Percentiles rank a stretch among this genome's conserved stretches.
These are phyloP conservation scores for Cutaneotrichosporon curvatum DNA, from an alignment of 1,284 basidiomycete genomes.

Conservation along the genomic window DNA sequence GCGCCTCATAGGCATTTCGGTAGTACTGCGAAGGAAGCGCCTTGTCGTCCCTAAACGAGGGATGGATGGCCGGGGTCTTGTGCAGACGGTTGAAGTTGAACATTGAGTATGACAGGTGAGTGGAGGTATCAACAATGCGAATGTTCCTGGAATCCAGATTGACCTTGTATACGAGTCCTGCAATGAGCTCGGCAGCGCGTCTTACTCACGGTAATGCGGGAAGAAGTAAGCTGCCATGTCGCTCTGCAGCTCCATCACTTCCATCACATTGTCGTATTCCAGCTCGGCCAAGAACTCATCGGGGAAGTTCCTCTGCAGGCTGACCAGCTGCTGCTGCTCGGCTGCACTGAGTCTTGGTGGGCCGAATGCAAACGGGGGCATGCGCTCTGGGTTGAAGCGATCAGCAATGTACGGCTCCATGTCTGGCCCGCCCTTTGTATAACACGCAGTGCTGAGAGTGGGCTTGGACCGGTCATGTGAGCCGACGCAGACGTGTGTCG, in stretches of 20 bases:
- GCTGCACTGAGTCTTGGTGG: not conserved
- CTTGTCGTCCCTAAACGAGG: too few species aligned
- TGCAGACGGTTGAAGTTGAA: not conserved
- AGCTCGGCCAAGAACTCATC: too few species aligned
- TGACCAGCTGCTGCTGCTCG: not conserved
- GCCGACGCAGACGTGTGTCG: not conserved
- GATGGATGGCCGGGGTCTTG: not conserved
- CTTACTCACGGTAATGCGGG: conserved; percentile 8
- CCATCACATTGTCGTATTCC: not conserved
- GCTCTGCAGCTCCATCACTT: not conserved
- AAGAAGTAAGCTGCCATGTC: not conserved
- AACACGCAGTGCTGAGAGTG: not conserved
- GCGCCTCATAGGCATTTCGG: too few species aligned
- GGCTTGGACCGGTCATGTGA: not conserved
- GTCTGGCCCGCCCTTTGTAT: not conserved
- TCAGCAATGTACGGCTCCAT: not conserved
- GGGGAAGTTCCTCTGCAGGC: not conserved
- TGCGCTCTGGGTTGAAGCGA: not conserved
- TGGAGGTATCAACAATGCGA: not conserved
- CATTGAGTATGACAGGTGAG: too few species aligned
- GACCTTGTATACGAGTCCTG: conserved; percentile 3
- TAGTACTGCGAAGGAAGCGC: too few species aligned
- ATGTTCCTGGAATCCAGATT: not conserved
- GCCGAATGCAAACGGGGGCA: conserved; percentile 2
- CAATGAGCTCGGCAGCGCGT: not conserved